phyloP scores from a whole-genome alignment of 345 rosid species.

The Camelina sativa region DNA sequence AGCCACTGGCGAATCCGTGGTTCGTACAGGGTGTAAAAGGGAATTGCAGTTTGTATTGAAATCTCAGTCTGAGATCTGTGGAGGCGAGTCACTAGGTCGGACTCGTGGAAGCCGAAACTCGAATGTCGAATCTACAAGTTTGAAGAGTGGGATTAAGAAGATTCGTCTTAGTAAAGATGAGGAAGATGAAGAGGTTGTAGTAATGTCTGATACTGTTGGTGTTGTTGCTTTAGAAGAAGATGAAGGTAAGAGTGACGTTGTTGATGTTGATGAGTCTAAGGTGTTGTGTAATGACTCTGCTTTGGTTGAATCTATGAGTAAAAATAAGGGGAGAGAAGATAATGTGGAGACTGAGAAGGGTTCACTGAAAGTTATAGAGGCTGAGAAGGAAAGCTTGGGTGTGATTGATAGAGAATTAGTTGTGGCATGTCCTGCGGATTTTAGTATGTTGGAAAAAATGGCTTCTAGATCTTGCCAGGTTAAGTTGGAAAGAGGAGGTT shows the following conservation, averaged over 20 bases:
- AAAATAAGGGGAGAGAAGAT: slow-evolving; percentile 34
- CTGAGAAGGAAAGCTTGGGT: not conserved
- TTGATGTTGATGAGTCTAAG: slow-evolving; percentile 63
- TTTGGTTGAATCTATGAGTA: slow-evolving; percentile 36
- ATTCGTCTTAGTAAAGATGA: slow-evolving; percentile 36
- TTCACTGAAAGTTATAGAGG: not conserved
- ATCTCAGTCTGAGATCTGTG: slow-evolving; percentile 82
- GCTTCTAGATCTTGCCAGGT: slow-evolving; percentile 30
- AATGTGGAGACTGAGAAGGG: slow-evolving; percentile 11
- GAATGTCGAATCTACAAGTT: slow-evolving; percentile 6
- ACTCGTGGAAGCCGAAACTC: slow-evolving; percentile 59
- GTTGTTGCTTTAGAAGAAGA: slow-evolving; percentile 53
- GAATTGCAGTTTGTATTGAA: slow-evolving; percentile 83
- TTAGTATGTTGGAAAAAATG: slow-evolving; percentile 21
- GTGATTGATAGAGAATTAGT: slow-evolving; percentile 6
- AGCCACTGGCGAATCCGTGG: slow-evolving; percentile 56
- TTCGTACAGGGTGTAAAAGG: slow-evolving; percentile 80
- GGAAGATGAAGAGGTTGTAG: slow-evolving; percentile 11
- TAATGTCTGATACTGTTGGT: slow-evolving; percentile 40
- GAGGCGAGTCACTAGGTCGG: slow-evolving; percentile 64
- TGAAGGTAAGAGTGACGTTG: slow-evolving; percentile 75
- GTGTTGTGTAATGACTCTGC: slow-evolving; percentile 22
- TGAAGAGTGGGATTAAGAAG: slow-evolving; percentile 38
- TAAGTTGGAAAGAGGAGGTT: slow-evolving; percentile 33
- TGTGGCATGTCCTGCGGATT: slow-evolving; percentile 40